Percentiles rank a stretch among this genome's conserved stretches.
These are phyloP conservation scores for Apiotrichum domesticum DNA, from an alignment of 1,284 basidiomycete species.

Conservation along the genomic window DNA sequence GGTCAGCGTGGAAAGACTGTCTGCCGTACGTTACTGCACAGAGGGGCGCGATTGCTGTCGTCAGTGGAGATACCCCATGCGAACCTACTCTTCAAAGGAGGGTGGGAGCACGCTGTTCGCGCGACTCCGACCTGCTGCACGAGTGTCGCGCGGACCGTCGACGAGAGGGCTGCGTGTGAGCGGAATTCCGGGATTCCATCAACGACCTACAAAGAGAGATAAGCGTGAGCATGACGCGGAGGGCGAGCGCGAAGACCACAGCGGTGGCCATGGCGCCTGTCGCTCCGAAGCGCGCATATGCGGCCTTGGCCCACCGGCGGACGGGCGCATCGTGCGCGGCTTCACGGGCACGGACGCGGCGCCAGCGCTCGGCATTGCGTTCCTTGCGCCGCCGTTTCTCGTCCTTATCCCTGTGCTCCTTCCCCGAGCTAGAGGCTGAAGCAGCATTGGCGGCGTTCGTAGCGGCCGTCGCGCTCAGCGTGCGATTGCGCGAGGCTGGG, in stretches of 20 bases:
- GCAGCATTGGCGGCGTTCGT: not conserved
- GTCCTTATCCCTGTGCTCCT: not conserved
- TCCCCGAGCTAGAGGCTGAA: too few relatives aligned
- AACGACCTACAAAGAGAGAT: constrained; percentile 10
- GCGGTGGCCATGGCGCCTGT: constrained; percentile 2
- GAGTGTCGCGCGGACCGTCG: not conserved
- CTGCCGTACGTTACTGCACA: not conserved
- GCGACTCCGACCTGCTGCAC: not conserved
- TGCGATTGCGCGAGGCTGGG: not conserved
- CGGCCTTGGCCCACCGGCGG: constrained; percentile 10
- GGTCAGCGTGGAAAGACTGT: not conserved
- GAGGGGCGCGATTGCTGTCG: constrained; percentile 2
- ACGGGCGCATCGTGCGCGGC: constrained; percentile 19
- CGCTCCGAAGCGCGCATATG: constrained; percentile 1
- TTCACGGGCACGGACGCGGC: constrained; percentile 16
- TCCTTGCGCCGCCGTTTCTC: constrained; percentile 11
- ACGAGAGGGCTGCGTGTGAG: not conserved
- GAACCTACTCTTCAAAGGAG: constrained; percentile 2
- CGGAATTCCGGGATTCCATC: not conserved
- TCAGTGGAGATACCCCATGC: not conserved
- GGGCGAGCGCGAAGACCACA: not conserved
- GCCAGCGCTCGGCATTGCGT: constrained; percentile 18
- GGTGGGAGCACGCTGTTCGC: not conserved
- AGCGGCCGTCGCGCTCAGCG: not conserved
- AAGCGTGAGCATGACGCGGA: constrained; percentile 9